A percentile compares a stretch with the other conserved stretches of the same genome.
phyloP scores from a whole-genome alignment of 1,284 basidiomycete genomes.

The Mycosarcoma maydis region DNA sequence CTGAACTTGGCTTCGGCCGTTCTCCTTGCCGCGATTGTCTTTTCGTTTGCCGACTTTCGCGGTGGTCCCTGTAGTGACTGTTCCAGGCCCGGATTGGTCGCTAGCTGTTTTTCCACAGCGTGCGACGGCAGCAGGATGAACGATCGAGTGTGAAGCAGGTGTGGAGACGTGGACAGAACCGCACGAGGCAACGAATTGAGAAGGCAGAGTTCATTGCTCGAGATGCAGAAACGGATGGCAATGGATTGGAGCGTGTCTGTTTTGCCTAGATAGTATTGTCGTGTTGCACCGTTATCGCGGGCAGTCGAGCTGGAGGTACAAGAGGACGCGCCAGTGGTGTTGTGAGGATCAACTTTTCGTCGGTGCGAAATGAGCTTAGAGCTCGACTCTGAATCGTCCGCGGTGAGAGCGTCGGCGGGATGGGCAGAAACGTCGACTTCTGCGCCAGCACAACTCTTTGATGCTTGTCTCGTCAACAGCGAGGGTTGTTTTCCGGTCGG shows the following conservation, averaged over 20 bases:
- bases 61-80: constrained; percentile 31
- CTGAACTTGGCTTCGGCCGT: constrained; percentile 40
- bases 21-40: constrained; percentile 26
- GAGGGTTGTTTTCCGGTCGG: constrained; percentile 3
- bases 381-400: not conserved
- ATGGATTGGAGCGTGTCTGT: constrained; percentile 43
- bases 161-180: constrained; percentile 36
- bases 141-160: constrained; percentile 48
- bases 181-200: constrained; percentile 43
- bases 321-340: not conserved
- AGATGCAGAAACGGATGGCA: constrained; percentile 37
- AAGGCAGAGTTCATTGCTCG: constrained; percentile 31
- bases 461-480: constrained; percentile 12
- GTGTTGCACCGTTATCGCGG: constrained; percentile 17
- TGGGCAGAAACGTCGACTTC: constrained; percentile 16
- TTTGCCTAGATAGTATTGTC: constrained; percentile 43
- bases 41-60: constrained; percentile 20
- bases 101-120: constrained; percentile 33
- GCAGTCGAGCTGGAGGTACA: not conserved
- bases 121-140: constrained; percentile 48
- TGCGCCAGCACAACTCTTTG: constrained; percentile 18
- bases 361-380: not conserved
- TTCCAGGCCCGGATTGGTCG: constrained; percentile 11
- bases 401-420: not conserved
- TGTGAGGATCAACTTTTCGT: constrained; percentile 24